Evolutionary conservation across 345 rosid genomes (phyloP).

Genomic region (Gossypioides kirkii): DNA sequence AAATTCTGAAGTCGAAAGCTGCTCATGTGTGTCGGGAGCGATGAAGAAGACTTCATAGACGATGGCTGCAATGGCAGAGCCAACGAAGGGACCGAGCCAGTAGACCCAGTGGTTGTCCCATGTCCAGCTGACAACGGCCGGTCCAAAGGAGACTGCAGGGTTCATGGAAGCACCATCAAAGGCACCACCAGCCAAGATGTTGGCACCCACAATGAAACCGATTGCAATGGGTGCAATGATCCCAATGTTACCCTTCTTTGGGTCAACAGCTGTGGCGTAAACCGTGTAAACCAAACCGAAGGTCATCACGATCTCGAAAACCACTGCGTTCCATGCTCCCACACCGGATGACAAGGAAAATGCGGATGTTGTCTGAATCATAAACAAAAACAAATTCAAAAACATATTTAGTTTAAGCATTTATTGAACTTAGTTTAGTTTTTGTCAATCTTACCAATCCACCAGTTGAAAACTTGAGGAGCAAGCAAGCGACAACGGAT

Average conservation of each 20-base stretch:
- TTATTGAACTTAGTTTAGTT: neutral
- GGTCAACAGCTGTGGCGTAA: slow-evolving; percentile 85
- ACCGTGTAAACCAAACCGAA: slow-evolving; percentile 89
- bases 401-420: neutral
- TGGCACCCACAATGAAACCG: slow-evolving; percentile 89
- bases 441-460: slow-evolving; percentile 39
- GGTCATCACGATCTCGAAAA: slow-evolving; percentile 92
- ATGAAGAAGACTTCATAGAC: slow-evolving; percentile 63
- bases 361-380: slow-evolving; percentile 49
- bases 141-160: slow-evolving; percentile 93
- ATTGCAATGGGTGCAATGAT: slow-evolving; percentile 81
- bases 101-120: slow-evolving; percentile 92
- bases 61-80: slow-evolving; percentile 65
- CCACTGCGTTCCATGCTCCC: slow-evolving; percentile 63
- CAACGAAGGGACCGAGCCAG: slow-evolving; percentile 85
- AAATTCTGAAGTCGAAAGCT: slow-evolving; percentile 59
- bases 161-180: slow-evolving; percentile 94
- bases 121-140: slow-evolving; percentile 93
- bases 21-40: slow-evolving; percentile 46
- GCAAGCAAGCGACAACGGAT: slow-evolving; percentile 61
- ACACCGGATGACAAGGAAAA: slow-evolving; percentile 69
- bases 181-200: slow-evolving; percentile 86
- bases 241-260: slow-evolving; percentile 80
- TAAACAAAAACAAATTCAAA: neutral
- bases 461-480: slow-evolving; percentile 55